Evolutionary conservation across 2,329 filamentous ascomycete species (phyloP), one percentile per base, ranked within the genome.

Genomic region (Lasiodiplodia hormozganensis): DNA sequence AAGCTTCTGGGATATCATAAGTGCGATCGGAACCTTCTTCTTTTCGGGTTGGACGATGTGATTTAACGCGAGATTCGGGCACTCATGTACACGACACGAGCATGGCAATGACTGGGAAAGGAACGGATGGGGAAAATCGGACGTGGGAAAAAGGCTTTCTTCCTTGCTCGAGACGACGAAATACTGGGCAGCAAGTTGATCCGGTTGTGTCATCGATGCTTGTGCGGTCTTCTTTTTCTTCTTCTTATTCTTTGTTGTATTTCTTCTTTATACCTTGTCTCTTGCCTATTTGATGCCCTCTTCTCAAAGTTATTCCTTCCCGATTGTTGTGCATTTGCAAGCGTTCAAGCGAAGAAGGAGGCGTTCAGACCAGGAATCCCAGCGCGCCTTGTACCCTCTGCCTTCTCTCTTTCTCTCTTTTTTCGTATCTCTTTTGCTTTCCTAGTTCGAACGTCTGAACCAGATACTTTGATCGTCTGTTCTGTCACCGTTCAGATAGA

Each of bases 291-390:
- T 28, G 18, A 31, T 62, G 31, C 16, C 38, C 43, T 23, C 25
- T 51, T 23, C 23, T 62, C 54, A n/a, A 23, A n/a, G 7, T 40
- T n/a, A 18, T n/a, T 23, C 31, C 28, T 12, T 49, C 28, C 14
- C 60, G 10, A n/a, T 10, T 47, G 18, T 16, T 64, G 51, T 49
- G 38, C 43, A 52, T 64, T 18, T 64, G 43, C 60, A 49, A 52
- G 60, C 47, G 60, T 64, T 52, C 47, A 34, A 38, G 31, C 60
- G 47, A 52, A 64, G 40, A 52, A 25, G 25, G 51, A 21, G 23
- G 28, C 60, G 21, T 36, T 23, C 14, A 18, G 31, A 51, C 58
- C n/a, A 4, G n/a, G 28, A 10, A 3, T 47, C 36, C 31, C 47
- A 21, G n/a, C 60, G 31, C n/a, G 47, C 47, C 31, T 38, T 25